A percentile compares a stretch with the other conserved stretches of the same genome.
Conservation (phyloP, 2,329 filamentous ascomycete species). For the Fusarium tanahbumbuense region DNA sequence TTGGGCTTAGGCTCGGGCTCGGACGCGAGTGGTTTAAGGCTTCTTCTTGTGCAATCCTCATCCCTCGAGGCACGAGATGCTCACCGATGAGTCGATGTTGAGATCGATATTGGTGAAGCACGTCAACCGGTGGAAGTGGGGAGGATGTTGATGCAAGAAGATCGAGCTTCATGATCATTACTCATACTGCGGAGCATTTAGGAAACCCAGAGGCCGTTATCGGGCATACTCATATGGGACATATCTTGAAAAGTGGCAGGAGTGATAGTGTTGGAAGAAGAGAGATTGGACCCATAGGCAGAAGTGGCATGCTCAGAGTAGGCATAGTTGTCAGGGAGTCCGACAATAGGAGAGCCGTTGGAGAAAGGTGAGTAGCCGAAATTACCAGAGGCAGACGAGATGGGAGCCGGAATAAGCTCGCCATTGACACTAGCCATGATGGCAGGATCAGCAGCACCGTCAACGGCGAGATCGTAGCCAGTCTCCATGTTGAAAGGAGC, state of each 20-base stretch:
- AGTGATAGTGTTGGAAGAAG: constrained; percentile 47
- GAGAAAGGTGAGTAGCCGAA: constrained; percentile 41
- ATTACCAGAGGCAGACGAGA: constrained; percentile 42
- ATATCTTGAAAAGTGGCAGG: constrained; percentile 44
- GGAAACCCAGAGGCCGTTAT: constrained; percentile 38
- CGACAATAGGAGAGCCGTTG: constrained; percentile 40
- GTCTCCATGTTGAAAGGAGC: constrained; percentile 36
- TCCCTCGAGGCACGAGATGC: constrained; percentile 32
- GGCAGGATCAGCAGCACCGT: constrained; percentile 30
- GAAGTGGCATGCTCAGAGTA: constrained; percentile 44
- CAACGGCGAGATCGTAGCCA: constrained; percentile 41
- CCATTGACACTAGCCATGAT: constrained; percentile 36
- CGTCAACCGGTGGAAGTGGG: constrained; percentile 33
- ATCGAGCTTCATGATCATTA: constrained; percentile 11
- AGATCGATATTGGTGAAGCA: constrained; percentile 12
- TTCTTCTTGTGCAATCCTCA: constrained; percentile 35
- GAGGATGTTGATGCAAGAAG: constrained; percentile 27
- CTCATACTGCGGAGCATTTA: constrained; percentile 18
- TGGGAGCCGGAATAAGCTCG: constrained; percentile 40
- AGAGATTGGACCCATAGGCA: constrained; percentile 44
- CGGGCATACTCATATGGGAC: constrained; percentile 38
- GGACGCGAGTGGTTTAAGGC: constrained; percentile 26
- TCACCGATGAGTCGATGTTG: constrained; percentile 6
- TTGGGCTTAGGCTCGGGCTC: constrained; percentile 24
- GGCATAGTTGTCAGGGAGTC: constrained; percentile 42